Conservation (phyloP, 139 green algal genomes). For the Volvox reticuliferus region DNA sequence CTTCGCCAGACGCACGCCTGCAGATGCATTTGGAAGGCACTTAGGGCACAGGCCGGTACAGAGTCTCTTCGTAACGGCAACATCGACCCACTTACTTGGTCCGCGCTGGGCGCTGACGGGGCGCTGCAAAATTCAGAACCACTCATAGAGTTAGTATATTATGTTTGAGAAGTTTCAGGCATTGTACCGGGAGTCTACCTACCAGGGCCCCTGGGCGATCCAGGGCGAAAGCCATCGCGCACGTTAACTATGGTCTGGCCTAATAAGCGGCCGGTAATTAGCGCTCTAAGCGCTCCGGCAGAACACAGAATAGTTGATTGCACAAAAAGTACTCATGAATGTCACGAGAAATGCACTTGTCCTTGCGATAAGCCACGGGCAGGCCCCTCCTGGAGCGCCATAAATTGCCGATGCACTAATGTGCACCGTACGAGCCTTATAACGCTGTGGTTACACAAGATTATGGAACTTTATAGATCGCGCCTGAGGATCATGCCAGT, state of each 20-base stretch:
- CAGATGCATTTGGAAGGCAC: neutral
- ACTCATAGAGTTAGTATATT: neutral
- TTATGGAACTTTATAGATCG: neutral
- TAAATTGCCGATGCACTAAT: too few species aligned
- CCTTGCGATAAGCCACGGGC: too few species aligned
- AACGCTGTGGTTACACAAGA: neutral
- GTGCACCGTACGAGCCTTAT: neutral
- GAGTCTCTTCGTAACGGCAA: constrained; percentile 16
- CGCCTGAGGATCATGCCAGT: neutral
- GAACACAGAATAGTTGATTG: neutral
- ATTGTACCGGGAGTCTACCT: neutral
- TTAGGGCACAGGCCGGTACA: neutral
- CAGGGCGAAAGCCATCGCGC: constrained; percentile 31
- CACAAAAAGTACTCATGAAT: neutral
- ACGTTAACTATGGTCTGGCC: constrained; percentile 4
- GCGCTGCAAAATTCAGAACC: constrained; percentile 16
- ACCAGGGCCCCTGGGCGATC: constrained; percentile 20
- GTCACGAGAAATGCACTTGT: too few species aligned
- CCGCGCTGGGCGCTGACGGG: constrained; percentile 18
- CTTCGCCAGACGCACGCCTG: constrained; percentile 39
- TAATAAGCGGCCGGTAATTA: neutral
- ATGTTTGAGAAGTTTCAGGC: neutral
- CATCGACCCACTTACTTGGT: constrained; percentile 19
- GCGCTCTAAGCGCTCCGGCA: constrained; percentile 12
- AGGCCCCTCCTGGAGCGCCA: too few species aligned